Evolutionary conservation across 2,329 filamentous ascomycete species (phyloP), one percentile per base, ranked within the genome.

Genomic region (Colletotrichum lupini): DNA sequence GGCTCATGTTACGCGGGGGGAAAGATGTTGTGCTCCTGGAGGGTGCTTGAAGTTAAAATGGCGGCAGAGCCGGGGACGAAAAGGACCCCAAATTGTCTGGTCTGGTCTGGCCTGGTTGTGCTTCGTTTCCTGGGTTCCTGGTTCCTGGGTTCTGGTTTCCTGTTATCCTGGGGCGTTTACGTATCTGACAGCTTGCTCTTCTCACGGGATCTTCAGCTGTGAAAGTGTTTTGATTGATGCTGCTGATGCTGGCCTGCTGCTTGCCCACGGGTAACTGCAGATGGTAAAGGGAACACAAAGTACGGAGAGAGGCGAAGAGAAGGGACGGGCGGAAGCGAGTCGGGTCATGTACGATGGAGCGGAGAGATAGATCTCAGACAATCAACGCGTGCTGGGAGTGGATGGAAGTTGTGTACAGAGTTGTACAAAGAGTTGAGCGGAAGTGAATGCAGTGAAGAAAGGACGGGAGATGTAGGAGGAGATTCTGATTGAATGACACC

Each of bases 311-410:
- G 16, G n/a, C 37, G 16, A 52, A 3, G 53, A 42, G 3, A 37
- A 69, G 42, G 56, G 46, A 19, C 55, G 55, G 66, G 66, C 42
- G 55, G 60, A 65, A 60, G 56, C 59, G 42, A 65, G 59, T 60
- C 37, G 19, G 37, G 67, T 70, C 70, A 73, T 69, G 66, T 73
- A 61, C 64, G 66, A 60, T 60, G 55, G 30, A 46, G 19, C 46
- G 60, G 66, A 58, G 67, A 60, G 42, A 60, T 65, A 52, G 53
- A 68, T 73, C 55, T 73, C 56, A 60, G 59, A 70, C 66, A 73
- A 30, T 30, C 62, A 67, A 62, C 53, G 42, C 42, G 42, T 42
- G 42, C 42, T 4, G 42, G 42, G 42, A 49, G 42, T 49, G 42
- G 42, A 49, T 49, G 42, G 19, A 42, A 42, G 37, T 42, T 16